phyloP scores from a whole-genome alignment of 2,329 filamentous ascomycete genomes.

The Lasiodiplodia theobromae region DNA sequence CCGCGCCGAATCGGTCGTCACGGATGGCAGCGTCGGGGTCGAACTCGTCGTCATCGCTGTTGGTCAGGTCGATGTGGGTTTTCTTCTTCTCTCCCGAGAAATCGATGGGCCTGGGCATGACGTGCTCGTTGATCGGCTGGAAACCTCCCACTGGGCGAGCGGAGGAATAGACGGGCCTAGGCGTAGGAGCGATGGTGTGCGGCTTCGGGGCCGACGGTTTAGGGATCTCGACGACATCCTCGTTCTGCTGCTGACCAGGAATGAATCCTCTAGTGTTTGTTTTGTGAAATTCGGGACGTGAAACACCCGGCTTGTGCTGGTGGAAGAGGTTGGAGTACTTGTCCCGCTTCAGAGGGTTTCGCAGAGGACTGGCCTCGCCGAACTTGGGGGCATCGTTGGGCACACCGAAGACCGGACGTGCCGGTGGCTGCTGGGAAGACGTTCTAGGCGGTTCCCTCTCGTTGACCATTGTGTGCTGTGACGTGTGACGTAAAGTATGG shows the following conservation, averaged over 20 bases:
- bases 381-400: slow-evolving; percentile 50
- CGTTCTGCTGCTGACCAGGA: slow-evolving; percentile 36
- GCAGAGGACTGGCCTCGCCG: slow-evolving; percentile 65
- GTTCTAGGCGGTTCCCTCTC: slow-evolving; percentile 56
- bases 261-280: slow-evolving; percentile 23
- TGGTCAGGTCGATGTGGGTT: slow-evolving; percentile 57
- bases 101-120: slow-evolving; percentile 1
- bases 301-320: slow-evolving; percentile 57
- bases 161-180: slow-evolving; percentile 62
- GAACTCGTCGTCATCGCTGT: slow-evolving; percentile 52
- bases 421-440: slow-evolving; percentile 24
- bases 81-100: slow-evolving; percentile 42
- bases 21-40: slow-evolving; percentile 56
- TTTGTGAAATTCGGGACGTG: slow-evolving; percentile 58
- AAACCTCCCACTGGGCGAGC: slow-evolving; percentile 50
- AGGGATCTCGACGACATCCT: slow-evolving; percentile 53
- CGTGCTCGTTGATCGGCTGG: slow-evolving; percentile 45
- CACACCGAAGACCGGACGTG: slow-evolving; percentile 9
- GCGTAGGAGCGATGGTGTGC: slow-evolving; percentile 55
- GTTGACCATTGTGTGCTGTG: slow-evolving; percentile 55
- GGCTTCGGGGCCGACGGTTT: slow-evolving; percentile 55
- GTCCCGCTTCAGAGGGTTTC: slow-evolving; percentile 54
- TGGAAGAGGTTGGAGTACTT: slow-evolving; percentile 52
- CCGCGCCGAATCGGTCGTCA: slow-evolving; percentile 59
- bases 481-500: background rate